phyloP scores from a whole-genome alignment of 116 monocot genomes.

The Trichopus zeylanicus region DNA sequence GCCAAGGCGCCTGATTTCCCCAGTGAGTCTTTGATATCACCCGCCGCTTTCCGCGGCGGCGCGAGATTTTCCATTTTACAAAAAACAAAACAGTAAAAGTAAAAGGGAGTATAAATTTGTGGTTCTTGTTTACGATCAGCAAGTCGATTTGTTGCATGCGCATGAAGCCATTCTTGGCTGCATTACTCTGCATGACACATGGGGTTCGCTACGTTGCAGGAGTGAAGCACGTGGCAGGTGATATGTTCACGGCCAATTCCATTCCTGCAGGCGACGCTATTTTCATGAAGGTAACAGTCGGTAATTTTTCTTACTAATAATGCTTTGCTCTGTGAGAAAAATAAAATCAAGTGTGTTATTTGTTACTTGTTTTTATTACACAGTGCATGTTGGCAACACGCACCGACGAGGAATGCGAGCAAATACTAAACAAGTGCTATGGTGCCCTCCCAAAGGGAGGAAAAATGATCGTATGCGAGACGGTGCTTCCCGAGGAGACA shows the following conservation, averaged over 20 bases:
- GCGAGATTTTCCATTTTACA: no score
- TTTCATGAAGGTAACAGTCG: constrained; percentile 68
- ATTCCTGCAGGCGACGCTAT: constrained; percentile 68
- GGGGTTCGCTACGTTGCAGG: constrained; percentile 25
- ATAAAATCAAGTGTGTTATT: no score
- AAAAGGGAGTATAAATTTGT: no score
- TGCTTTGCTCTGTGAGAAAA: no score
- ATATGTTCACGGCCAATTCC: constrained; percentile 84
- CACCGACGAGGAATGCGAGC: constrained; percentile 69
- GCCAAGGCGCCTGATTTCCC: constrained; percentile 40
- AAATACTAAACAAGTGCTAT: constrained; percentile 72
- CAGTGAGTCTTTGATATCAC: constrained; percentile 10
- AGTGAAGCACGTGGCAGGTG: constrained; percentile 63
- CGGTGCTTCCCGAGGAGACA: constrained; percentile 57
- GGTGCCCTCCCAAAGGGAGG: constrained; percentile 45
- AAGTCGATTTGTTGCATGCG: no score
- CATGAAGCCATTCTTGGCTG: no score
- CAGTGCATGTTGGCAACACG: constrained; percentile 81
- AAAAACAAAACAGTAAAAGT: no score
- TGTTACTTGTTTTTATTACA: no score
- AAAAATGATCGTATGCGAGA: constrained; percentile 70
- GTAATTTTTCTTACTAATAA: no score
- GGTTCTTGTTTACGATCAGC: neutral
- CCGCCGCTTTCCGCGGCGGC: no score
- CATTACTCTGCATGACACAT: neutral